Evolutionary conservation across 2,329 filamentous ascomycete species (phyloP).

Genomic region (Rasamsonia emersonii): DNA sequence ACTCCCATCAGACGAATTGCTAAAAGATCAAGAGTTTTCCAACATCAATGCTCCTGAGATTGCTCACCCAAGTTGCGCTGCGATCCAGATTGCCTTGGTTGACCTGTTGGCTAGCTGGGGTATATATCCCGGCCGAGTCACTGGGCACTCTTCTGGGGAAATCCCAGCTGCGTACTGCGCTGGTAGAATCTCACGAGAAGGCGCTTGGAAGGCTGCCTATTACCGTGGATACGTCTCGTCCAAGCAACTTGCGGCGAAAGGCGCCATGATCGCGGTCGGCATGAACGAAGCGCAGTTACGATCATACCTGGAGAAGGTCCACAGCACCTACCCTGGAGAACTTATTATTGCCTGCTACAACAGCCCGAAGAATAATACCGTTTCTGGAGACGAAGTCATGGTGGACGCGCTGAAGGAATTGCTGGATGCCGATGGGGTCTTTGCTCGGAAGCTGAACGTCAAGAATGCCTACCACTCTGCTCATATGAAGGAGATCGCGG

Average conservation of each 20-base stretch:
- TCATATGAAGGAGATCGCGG: constrained; percentile 18
- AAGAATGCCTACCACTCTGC: constrained; percentile 24
- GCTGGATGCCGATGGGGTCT: constrained; percentile 15
- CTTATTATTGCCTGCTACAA: constrained; percentile 21
- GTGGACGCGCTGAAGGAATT: constrained; percentile 16
- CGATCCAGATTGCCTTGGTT: constrained; percentile 23
- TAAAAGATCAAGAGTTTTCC: constrained; percentile 10
- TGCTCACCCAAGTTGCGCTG: constrained; percentile 21
- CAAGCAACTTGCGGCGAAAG: constrained; percentile 12
- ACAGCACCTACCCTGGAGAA: constrained; percentile 9
- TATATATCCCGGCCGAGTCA: constrained; percentile 17
- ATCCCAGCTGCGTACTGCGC: constrained; percentile 41
- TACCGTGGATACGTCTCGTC: constrained; percentile 19
- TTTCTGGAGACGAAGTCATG: constrained; percentile 18
- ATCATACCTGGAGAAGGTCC: constrained; percentile 13
- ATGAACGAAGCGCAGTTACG: constrained; percentile 9
- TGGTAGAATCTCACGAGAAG: constrained; percentile 22
- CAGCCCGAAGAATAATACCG: constrained; percentile 19
- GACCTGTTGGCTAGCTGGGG: constrained; percentile 18
- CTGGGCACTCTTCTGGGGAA: constrained; percentile 25
- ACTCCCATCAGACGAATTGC: constrained; percentile 15
- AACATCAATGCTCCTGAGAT: constrained; percentile 18
- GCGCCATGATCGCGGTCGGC: constrained; percentile 23
- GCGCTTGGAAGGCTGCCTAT: constrained; percentile 21
- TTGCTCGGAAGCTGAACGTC: constrained; percentile 22